Evolutionary conservation across 164 flowering plant genomes (phyloP).

Genomic region (Aristolochia contorta): DNA sequence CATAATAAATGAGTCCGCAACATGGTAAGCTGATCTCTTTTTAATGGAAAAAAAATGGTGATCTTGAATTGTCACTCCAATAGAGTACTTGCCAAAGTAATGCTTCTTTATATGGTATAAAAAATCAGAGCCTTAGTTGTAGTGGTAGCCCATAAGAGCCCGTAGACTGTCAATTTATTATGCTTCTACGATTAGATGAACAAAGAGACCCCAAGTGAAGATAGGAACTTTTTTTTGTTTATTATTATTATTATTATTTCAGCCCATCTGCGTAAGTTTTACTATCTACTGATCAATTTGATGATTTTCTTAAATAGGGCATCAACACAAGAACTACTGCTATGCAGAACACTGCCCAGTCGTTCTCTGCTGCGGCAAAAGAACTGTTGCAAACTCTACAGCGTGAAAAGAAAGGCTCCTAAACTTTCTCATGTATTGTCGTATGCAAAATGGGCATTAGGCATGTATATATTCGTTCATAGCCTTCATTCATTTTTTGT

Average conservation of each 20-base stretch:
- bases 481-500: too few species aligned
- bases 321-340: constrained; percentile 51
- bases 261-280: not conserved
- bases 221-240: too few species aligned
- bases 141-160: not conserved
- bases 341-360: constrained; percentile 72
- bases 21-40: too few species aligned
- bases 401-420: constrained; percentile 30
- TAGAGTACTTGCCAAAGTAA: too few species aligned
- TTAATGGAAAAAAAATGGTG: too few species aligned
- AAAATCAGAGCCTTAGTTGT: not conserved
- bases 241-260: not conserved
- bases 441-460: too few species aligned
- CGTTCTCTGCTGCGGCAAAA: constrained; percentile 77
- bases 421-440: not conserved
- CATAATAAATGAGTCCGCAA: too few species aligned
- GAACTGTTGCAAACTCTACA: constrained; percentile 51
- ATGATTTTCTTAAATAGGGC: constrained; percentile 33
- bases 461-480: too few species aligned
- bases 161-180: not conserved
- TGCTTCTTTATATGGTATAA: not conserved
- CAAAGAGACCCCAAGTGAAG: not conserved
- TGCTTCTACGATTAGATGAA: not conserved
- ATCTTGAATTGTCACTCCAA: too few species aligned
- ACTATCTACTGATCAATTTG: not conserved